Base-by-base conservation (phyloP, 129 eudicot species). In the Mikania micrantha region DNA sequence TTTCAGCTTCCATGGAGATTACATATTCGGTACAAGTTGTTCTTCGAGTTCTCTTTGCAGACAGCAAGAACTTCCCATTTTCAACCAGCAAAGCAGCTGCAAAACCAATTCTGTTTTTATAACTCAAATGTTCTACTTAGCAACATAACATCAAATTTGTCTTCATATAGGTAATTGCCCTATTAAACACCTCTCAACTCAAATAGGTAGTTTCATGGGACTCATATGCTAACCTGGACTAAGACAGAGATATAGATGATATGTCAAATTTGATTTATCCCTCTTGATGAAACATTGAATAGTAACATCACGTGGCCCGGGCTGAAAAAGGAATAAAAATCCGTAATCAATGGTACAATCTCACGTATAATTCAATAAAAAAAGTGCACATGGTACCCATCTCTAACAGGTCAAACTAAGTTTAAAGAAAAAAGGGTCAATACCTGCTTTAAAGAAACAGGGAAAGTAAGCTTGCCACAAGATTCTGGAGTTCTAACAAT, bases 401-500 rank as follows among this genome's bases (percentile, higher is more conserved):
- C 71, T n/a, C 35, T 9, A 42, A 42, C 39, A 3, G 57, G 58
- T 42, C 27, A 65, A 65, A 44, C 12, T n/a, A n/a, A n/a, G n/a
- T n/a, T n/a, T n/a, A n/a, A n/a, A n/a, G n/a, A n/a, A 2, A 52
- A 66, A 27, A 68, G 56, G 15, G 38, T 29, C 34, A 4, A 47
- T 82, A 90, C 97, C 97, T 90, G 95, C 82, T 90, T 90, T 54
- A 90, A 73, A 1, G 97, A 90, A 67, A 90, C 91, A 7, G 97
- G 95, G 53, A 90, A 90, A 67, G 97, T 90, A 47, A 90, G 84
- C 77, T 90, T 90, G 47, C 97, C 97, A 69, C 88, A 86, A 25
- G 83, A 77, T 57, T 90, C 97, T 5, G 97, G 97, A 69, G 77
- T 75, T 77, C 83, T 76, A 60, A 90, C 97, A 71, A 90, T 84